These are phyloP conservation scores for Lunasporangiospora selenospora DNA, from an alignment of 192 early-diverging fungal species.

Conservation along the genomic window DNA sequence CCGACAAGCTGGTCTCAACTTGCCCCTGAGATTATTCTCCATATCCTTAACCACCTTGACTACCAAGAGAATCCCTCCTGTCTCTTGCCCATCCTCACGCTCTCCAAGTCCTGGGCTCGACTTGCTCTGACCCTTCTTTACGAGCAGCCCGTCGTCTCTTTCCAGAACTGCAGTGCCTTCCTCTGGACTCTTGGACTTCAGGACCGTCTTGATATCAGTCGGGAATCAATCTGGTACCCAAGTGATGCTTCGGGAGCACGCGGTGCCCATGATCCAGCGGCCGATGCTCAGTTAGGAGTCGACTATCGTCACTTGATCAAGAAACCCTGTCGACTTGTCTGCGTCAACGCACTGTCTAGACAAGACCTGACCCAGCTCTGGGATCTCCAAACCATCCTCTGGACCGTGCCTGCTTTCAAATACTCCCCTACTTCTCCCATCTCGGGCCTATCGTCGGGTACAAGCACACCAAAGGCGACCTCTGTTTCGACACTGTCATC, in stretches of 20 bases:
- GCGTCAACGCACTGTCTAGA: constrained; percentile 1
- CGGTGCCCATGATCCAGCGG: not conserved
- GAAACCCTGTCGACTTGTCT: constrained; percentile 34
- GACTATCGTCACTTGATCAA: constrained; percentile 36
- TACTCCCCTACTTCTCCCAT: too few relatives aligned
- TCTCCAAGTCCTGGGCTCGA: constrained; percentile 35
- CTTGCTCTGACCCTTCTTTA: constrained; percentile 27
- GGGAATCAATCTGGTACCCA: constrained; percentile 25
- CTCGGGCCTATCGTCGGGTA: too few relatives aligned
- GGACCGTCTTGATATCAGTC: constrained; percentile 16
- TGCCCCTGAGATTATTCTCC: constrained; percentile 34
- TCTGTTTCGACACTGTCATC: too few relatives aligned
- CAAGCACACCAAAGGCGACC: too few relatives aligned
- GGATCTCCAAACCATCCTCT: constrained; percentile 28
- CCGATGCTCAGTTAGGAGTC: constrained; percentile 17
- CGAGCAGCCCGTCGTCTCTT: constrained; percentile 22
- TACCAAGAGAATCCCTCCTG: constrained; percentile 2
- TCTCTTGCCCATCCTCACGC: constrained; percentile 28
- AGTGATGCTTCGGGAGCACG: not conserved
- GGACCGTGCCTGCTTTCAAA: constrained; percentile 19
- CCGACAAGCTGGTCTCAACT: too few relatives aligned
- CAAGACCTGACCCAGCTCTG: constrained; percentile 32
- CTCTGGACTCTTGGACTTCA: constrained; percentile 15
- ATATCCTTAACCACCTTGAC: constrained; percentile 30
- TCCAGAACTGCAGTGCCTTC: not conserved